Evolutionary conservation across 2,329 filamentous ascomycete genomes (phyloP), one percentile per base, ranked within the genome.

Genomic region (Trichoderma lentiforme): DNA sequence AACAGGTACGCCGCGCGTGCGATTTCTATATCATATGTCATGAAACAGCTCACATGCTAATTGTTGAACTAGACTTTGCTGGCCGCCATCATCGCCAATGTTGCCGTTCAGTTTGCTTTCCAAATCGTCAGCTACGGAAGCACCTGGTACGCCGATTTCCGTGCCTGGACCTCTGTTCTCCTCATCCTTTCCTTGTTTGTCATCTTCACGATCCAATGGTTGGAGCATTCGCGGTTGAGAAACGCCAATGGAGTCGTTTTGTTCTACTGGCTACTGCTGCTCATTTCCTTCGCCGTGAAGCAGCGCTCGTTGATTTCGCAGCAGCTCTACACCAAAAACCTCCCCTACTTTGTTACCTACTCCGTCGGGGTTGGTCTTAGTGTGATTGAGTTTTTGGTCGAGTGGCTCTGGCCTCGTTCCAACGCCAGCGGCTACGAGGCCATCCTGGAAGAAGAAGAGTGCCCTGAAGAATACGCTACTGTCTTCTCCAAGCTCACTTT

Each of bases 401-500:
- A 98, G 83, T 97, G 95, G 88, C 84, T 97, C 21, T 91, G 95
- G 79, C 93, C 93, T n/a, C 95, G 95, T 82, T 89, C 89, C 75
- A 75, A 77, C 6, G 74, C 77, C 8, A 92, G 89, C 76, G 81
- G 82, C 36, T 91, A 91, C 76, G 84, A 87, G 71, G 87, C 84
- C 26, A 82, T 90, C 70, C 80, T 87, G 21, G 88, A 89, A 43
- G 87, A 89, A 71, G 88, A 87, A 53, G 88, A 91, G 76, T 91
- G 89, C 71, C 92, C 92, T 0, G 90, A 93, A 74, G 95, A 98
- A 82, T 97, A 97, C 80, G 95, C 96, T 14, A 94, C 95, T 73
- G 86, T 98, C 67, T 99, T 99, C 83, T 97, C 95, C 4, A 90
- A 93, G 65, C 87, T 99, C 60, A 97, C 95, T 0, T 99, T 99